A percentile compares a stretch with the other conserved stretches of the same genome.
Evolutionary conservation across 768 basidiomycete genomes (phyloP).

Genomic region (Termitomyces bulborhizus): DNA sequence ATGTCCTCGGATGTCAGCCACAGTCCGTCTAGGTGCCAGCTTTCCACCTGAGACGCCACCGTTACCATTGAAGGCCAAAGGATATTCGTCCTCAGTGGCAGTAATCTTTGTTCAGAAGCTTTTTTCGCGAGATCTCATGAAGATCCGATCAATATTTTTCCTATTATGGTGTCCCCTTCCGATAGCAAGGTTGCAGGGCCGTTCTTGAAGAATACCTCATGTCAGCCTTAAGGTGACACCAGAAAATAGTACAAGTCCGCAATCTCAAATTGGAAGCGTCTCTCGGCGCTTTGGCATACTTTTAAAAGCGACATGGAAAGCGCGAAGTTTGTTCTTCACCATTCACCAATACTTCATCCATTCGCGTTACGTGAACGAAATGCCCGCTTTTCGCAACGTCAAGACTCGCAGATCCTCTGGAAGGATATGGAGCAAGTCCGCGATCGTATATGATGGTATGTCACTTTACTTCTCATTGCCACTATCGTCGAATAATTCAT

Average conservation of each 20-base stretch:
- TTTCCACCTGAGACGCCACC: background rate
- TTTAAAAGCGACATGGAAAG: constrained; percentile 16
- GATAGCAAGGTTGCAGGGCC: constrained; percentile 5
- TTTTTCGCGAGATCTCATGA: constrained; percentile 2
- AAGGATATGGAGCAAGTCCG: constrained; percentile 13
- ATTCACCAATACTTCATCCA: background rate
- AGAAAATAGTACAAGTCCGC: constrained; percentile 18
- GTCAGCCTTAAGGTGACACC: constrained; percentile 26
- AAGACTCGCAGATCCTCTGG: constrained; percentile 17
- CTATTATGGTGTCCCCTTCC: background rate
- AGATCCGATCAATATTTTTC: constrained; percentile 13
- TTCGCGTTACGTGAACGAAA: constrained; percentile 7
- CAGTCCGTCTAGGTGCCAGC: background rate
- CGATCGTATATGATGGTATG: constrained; percentile 21
- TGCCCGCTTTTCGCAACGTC: constrained; percentile 24
- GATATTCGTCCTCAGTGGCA: background rate
- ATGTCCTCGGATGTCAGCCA: background rate
- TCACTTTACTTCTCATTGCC: constrained; percentile 4
- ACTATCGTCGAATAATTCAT: background rate
- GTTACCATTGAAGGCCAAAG: background rate
- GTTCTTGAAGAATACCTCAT: constrained; percentile 15
- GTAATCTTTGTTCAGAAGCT: background rate
- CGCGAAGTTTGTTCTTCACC: constrained; percentile 2
- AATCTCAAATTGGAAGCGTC: constrained; percentile 18
- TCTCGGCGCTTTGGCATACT: constrained; percentile 7